A percentile compares a stretch with the other conserved stretches of the same genome.
phyloP scores from a whole-genome alignment of 2,329 filamentous ascomycete genomes.

The Aureobasidium namibiae region DNA sequence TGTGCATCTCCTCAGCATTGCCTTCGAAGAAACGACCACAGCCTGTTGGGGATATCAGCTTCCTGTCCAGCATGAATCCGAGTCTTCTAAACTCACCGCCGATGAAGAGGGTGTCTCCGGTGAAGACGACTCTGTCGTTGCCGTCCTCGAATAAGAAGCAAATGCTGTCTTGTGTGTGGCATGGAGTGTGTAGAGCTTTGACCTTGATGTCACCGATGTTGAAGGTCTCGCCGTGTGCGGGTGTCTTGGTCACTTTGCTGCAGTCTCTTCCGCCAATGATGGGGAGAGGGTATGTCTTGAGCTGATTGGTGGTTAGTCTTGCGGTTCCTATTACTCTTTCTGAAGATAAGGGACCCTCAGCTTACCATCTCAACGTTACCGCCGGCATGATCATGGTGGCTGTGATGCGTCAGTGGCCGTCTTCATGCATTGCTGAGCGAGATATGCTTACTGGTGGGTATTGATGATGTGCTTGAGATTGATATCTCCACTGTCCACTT shows the following conservation, averaged over 20 bases:
- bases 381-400: constrained; percentile 90
- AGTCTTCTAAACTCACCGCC: constrained; percentile 50
- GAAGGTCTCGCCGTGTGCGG: constrained; percentile 67
- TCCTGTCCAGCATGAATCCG: neutral
- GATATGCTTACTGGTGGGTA: constrained; percentile 73
- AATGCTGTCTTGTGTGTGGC: constrained; percentile 97
- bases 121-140: constrained; percentile 73
- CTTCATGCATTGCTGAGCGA: neutral
- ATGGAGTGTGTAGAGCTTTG: constrained; percentile 87
- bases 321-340: neutral
- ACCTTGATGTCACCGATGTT: constrained; percentile 76
- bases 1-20: constrained; percentile 81
- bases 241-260: constrained; percentile 68
- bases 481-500: constrained; percentile 61
- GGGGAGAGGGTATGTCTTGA: constrained; percentile 55
- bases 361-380: constrained; percentile 76
- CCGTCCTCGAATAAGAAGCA: constrained; percentile 88
- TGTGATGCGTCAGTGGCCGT: constrained; percentile 30
- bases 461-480: constrained; percentile 88
- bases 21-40: constrained; percentile 97
- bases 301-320: constrained; percentile 28
- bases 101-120: constrained; percentile 92
- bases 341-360: neutral
- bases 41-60: constrained; percentile 42
- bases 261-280: constrained; percentile 88